These are phyloP conservation scores for Colletotrichum aenigma DNA, from an alignment of 2,329 filamentous ascomycete species.

Conservation along the genomic window DNA sequence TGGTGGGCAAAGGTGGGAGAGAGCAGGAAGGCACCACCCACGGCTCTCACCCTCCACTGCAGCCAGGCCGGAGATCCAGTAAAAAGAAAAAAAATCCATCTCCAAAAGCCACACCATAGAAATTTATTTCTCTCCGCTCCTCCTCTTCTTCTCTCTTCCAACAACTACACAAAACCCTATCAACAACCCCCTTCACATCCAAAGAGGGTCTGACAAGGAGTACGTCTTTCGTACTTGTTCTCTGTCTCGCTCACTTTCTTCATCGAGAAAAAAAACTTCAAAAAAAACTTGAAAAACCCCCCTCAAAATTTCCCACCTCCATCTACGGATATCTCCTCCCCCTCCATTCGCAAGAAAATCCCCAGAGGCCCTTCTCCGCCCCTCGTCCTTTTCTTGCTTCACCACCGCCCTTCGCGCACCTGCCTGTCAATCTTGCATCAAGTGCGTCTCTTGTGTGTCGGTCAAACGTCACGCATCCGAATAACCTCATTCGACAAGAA, in stretches of 20 bases:
- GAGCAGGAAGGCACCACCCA: background rate
- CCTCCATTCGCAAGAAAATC: conserved; percentile 18
- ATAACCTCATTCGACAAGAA: conserved; percentile 7
- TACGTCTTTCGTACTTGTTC: conserved; percentile 63
- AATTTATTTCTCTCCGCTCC: conserved; percentile 46
- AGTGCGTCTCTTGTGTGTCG: conserved; percentile 21
- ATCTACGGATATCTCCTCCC: conserved; percentile 18
- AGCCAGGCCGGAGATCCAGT: conserved; percentile 14
- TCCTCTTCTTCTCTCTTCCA: conserved; percentile 42
- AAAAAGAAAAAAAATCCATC: conserved; percentile 23
- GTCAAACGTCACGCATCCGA: conserved; percentile 21
- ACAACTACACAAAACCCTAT: conserved; percentile 55
- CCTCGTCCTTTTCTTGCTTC: conserved; percentile 18
- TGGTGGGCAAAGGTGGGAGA: background rate
- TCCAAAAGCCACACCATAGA: conserved; percentile 27
- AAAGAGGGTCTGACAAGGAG: conserved; percentile 58
- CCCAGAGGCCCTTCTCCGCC: background rate
- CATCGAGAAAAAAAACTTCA: conserved; percentile 55
- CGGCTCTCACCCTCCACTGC: background rate
- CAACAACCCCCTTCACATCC: conserved; percentile 45
- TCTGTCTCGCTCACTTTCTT: conserved; percentile 63
- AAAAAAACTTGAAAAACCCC: conserved; percentile 66
- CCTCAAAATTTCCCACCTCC: conserved; percentile 32
- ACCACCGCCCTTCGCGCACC: conserved; percentile 20
- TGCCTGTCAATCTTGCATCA: conserved; percentile 18